Evolutionary conservation across 2,329 filamentous ascomycete genomes (phyloP).

Genomic region (Fusarium torulosum): DNA sequence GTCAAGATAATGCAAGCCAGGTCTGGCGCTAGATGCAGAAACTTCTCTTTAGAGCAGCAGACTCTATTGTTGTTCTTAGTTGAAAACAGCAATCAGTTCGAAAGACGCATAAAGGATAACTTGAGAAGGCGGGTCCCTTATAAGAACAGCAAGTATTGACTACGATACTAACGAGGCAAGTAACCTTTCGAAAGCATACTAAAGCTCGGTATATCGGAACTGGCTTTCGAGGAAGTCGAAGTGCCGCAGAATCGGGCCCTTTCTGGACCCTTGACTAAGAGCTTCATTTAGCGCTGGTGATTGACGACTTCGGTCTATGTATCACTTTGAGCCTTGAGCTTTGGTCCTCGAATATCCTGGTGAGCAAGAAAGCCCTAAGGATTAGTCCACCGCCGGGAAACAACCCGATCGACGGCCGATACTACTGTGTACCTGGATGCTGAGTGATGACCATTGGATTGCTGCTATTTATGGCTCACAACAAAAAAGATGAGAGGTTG

Average conservation of each 20-base stretch:
- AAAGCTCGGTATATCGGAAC: neutral
- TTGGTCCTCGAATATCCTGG: slow-evolving; percentile 9
- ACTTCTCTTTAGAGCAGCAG: slow-evolving; percentile 3
- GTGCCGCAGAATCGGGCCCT: slow-evolving; percentile 19
- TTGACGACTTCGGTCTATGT: slow-evolving; percentile 25
- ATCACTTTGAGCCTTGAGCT: slow-evolving; percentile 23
- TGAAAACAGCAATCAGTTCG: slow-evolving; percentile 1
- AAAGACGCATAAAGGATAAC: slow-evolving; percentile 7
- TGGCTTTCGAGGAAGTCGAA: slow-evolving; percentile 7
- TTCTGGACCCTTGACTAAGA: slow-evolving; percentile 28
- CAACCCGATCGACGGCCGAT: slow-evolving; percentile 37
- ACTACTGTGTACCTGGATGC: slow-evolving; percentile 5
- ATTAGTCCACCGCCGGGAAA: slow-evolving; percentile 35
- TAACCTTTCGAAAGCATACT: slow-evolving; percentile 5
- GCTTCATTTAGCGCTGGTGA: slow-evolving; percentile 30
- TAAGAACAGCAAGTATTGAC: slow-evolving; percentile 7
- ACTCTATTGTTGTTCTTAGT: slow-evolving; percentile 14
- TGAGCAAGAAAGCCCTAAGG: slow-evolving; percentile 24
- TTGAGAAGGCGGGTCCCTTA: slow-evolving; percentile 10
- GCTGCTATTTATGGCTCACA: slow-evolving; percentile 44
- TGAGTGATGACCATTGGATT: slow-evolving; percentile 17
- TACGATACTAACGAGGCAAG: slow-evolving; percentile 13
- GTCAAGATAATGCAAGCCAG: slow-evolving; percentile 32
- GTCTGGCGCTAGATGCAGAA: slow-evolving; percentile 29
- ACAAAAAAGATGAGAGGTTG: slow-evolving; percentile 21